phyloP scores from a whole-genome alignment of 345 rosid genomes.

The Mangifera indica region DNA sequence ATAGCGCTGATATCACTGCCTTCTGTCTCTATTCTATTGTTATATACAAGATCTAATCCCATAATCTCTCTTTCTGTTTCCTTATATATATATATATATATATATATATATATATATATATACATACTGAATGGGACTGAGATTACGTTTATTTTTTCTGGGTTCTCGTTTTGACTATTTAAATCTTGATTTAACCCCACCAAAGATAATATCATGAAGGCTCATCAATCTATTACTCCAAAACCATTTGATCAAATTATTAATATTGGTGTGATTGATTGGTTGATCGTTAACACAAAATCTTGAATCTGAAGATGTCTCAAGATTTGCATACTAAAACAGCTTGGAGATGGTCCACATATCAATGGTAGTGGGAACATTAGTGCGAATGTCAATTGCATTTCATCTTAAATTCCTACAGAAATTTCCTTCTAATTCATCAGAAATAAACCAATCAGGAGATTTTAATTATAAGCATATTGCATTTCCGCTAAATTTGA shows the following conservation, averaged over 20 bases:
- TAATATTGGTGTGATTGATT: not conserved
- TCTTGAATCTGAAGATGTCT: conserved; percentile 14
- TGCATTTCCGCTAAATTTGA: conserved; percentile 24
- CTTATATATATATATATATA: too few relatives aligned
- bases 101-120: too few relatives aligned
- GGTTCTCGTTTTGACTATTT: not conserved
- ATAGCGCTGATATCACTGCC: not conserved
- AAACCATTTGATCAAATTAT: not conserved
- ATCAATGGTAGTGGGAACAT: conserved; percentile 14
- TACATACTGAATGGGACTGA: not conserved
- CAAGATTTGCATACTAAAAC: conserved; percentile 10
- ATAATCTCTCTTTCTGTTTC: not conserved
- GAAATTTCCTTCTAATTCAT: not conserved
- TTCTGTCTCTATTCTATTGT: conserved; percentile 7
- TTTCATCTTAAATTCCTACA: not conserved
- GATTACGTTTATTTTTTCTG: not conserved
- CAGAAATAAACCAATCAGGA: not conserved
- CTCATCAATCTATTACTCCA: not conserved
- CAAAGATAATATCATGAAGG: not conserved
- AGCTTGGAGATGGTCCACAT: conserved; percentile 7
- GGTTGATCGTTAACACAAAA: not conserved
- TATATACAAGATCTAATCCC: not conserved
- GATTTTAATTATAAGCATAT: conserved; percentile 6
- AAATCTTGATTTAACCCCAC: too few relatives aligned
- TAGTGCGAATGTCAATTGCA: conserved; percentile 7